Base-by-base conservation (phyloP, 2,329 filamentous ascomycete species). In the Fonsecaea multimorphosa region DNA sequence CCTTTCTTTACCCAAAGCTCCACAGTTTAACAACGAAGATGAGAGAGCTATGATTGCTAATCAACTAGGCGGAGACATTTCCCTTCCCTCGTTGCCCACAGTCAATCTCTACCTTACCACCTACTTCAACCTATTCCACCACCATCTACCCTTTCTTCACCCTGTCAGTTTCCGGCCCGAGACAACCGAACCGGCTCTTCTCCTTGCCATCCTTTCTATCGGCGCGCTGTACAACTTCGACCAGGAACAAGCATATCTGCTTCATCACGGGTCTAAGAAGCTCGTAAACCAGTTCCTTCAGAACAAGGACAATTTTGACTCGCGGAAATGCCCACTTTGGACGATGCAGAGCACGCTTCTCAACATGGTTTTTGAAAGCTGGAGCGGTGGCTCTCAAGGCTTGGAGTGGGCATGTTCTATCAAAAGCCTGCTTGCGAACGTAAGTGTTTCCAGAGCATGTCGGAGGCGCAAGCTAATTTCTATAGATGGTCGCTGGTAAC, bases 301-400 rank as follows among this genome's bases (percentile, higher is more conserved):
- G 79, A 96, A 97, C 82, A 97, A 97, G 83, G 93, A 97, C 78
- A 97, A 96, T 80, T 98, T 98, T 78, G 97, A 94, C 83, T 98
- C 95, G 8, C 89, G 94, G 73, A 98, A 97, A 78, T 98, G 94
- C 74, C 95, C 95, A 3, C 81, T 99, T 14, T 98, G 95, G 94
- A 95, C 94, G 55, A 98, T 98, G 92, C 95, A 99, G 78, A 92
- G 92, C 77, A 96, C 93, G 2, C 83, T 99, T 61, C 84, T 99
- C 65, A 99, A 99, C 83, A 98, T 98, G 95, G 89, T 97, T 71
- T 98, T 99, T 77, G 93, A 95, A 62, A 98, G 93, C 83, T 99
- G 95, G 95, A 98, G 95, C 77, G 95, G 95, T 74, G 95, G 98
- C 75, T 91, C 95, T 38, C 98, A 97, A 80, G 95, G 95, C 40